Evolutionary conservation across 805 yeast species (phyloP), one percentile per base, ranked within the genome.

Genomic region (Wickerhamiella domercqiae): DNA sequence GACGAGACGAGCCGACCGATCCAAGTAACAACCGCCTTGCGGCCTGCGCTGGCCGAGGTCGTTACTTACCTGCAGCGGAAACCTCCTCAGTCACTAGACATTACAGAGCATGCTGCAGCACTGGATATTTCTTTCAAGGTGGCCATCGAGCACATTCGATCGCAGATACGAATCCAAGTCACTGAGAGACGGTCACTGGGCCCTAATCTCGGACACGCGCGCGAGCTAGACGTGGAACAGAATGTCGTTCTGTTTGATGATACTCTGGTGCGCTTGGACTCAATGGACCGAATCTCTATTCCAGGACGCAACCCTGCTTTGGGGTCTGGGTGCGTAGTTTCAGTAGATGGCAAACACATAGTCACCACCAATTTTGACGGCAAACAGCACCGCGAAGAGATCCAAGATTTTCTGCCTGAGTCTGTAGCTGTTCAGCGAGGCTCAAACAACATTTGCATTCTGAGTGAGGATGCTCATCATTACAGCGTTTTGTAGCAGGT

Each of bases 1-100:
- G 38, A 38, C 14, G 49, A 46, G 17, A 46, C 39, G 16, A 45
- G 43, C 32, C 34, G 49, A 18, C 44, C 48, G 9, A 45, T 46
- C 15, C 38, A 39, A 5, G 45, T 43, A 5, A 39, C 49, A 15
- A 25, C 28, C 13, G 16, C 7, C 7, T n/a, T n/a, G n/a, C 26
- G 26, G 9, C 9, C 9, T 9, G 26, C 11, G 9, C 9, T 13
- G 26, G 26, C 26, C 9, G 26, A 24, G 11, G 26, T 24, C 9
- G 9, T 9, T 9, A 13, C 13, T 24, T 9, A 9, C 26, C 26
- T 24, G 26, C 11, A 24, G 26, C 13, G 13, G 11, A n/a, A n/a
- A n/a, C n/a, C n/a, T n/a, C n/a, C n/a, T n/a, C 15, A 6, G 7
- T 7, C n/a, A 5, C 18, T 30, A 17, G 33, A 30, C 21, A 7